Evolutionary conservation across 306 rosid genomes (phyloP).

Genomic region (Quercus agrifolia): DNA sequence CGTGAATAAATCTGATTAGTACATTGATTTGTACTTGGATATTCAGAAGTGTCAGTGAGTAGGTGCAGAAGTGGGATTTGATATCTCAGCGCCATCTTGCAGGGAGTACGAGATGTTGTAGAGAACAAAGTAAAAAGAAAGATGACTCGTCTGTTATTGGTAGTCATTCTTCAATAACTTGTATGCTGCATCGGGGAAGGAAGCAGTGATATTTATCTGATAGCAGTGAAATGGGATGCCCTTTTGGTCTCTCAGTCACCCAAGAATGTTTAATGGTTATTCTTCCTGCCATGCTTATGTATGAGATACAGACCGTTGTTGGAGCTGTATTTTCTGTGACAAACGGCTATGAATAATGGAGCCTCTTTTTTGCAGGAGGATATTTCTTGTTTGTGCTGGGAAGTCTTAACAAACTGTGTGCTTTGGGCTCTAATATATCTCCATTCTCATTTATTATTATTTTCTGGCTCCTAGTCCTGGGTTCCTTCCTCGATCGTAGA

Average conservation of each 20-base stretch:
- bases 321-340: too few relatives aligned
- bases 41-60: not conserved
- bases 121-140: not conserved
- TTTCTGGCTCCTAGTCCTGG: not conserved
- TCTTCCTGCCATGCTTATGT: not conserved
- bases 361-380: not conserved
- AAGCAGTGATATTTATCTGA: not conserved
- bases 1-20: not conserved
- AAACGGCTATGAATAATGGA: not conserved
- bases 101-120: not conserved
- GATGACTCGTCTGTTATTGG: not conserved
- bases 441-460: not conserved
- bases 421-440: not conserved
- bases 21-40: not conserved
- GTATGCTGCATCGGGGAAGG: not conserved
- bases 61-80: not conserved
- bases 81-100: not conserved
- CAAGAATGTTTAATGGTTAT: not conserved
- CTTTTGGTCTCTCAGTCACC: not conserved
- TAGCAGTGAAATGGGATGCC: constrained; percentile 17
- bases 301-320: not conserved
- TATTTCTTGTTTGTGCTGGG: not conserved
- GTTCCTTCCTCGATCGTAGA: not conserved
- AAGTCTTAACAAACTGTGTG: not conserved
- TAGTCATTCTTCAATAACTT: not conserved